Conservation (phyloP, 1,139 yeast species). For the Hyphopichia burtonii region DNA sequence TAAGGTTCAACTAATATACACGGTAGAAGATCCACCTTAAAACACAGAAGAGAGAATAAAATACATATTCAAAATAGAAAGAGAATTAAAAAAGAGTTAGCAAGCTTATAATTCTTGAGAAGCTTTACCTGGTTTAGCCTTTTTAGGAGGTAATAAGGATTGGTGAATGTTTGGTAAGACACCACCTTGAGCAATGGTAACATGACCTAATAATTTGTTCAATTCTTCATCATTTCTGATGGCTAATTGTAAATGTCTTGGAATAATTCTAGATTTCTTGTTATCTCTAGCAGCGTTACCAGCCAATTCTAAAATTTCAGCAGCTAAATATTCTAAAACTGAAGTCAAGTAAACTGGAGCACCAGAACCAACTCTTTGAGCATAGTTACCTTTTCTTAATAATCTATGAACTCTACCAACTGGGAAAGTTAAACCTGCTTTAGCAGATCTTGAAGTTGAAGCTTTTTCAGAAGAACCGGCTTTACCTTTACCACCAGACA, state of each 20-base stretch:
- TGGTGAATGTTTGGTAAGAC: constrained; percentile 96
- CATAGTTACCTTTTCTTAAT: constrained; percentile 55
- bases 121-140: constrained; percentile 71
- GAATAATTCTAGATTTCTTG: constrained; percentile 57
- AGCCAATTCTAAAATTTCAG: constrained; percentile 56
- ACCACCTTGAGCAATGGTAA: constrained; percentile 97
- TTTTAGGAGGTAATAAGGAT: constrained; percentile 93
- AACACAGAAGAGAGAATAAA: constrained; percentile 1
- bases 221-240: constrained; percentile 56
- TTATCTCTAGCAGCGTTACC: constrained; percentile 61
- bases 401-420: constrained; percentile 58
- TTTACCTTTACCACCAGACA: constrained; percentile 58
- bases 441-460: constrained; percentile 52
- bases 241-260: constrained; percentile 54
- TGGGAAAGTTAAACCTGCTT: constrained; percentile 57
- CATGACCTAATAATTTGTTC: constrained; percentile 76
- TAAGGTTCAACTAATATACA: constrained; percentile 17
- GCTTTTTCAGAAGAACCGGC: constrained; percentile 54
- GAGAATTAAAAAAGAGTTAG: constrained; percentile 1
- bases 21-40: constrained; percentile 6
- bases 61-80: constrained; percentile 5
- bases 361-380: constrained; percentile 57
- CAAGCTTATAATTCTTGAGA: constrained; percentile 75
- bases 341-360: constrained; percentile 56
- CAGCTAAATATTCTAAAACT: constrained; percentile 52